phyloP scores from a whole-genome alignment of 1,139 yeast species.

The Kodamaea ohmeri region DNA sequence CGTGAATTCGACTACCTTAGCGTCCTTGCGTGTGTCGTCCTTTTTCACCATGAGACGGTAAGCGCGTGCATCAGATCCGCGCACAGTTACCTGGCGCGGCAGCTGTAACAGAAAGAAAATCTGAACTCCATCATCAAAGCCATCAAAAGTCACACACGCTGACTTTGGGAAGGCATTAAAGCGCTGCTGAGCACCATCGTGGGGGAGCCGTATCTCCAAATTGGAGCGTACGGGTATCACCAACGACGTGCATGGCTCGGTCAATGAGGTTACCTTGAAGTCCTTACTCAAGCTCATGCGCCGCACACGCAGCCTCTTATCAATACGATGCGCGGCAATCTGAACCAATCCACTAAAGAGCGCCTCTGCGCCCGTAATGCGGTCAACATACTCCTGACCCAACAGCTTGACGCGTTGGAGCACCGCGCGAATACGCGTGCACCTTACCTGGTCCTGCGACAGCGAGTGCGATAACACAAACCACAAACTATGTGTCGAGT shows the following conservation, averaged over 20 bases:
- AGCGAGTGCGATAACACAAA: conserved; percentile 70
- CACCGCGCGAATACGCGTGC: conserved; percentile 44
- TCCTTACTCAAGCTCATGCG: conserved; percentile 40
- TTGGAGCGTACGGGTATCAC: conserved; percentile 82
- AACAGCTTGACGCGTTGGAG: conserved; percentile 21
- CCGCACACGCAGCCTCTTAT: conserved; percentile 34
- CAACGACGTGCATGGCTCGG: conserved; percentile 56
- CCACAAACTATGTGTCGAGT: conserved; percentile 87
- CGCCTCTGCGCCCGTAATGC: conserved; percentile 29
- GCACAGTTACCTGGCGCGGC: conserved; percentile 74
- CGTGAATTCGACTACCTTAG: conserved; percentile 90
- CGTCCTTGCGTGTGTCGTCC: conserved; percentile 95
- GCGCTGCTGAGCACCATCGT: conserved; percentile 37
- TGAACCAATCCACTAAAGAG: conserved; percentile 36
- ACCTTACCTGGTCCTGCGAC: conserved; percentile 61
- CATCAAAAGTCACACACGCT: conserved; percentile 51
- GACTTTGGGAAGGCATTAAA: conserved; percentile 55
- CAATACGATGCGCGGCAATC: conserved; percentile 34
- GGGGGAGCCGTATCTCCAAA: conserved; percentile 66
- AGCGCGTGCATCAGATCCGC: conserved; percentile 72
- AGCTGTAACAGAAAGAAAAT: conserved; percentile 80
- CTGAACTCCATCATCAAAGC: conserved; percentile 61
- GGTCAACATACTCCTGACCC: conserved; percentile 15
- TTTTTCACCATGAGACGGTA: conserved; percentile 81
- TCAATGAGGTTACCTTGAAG: conserved; percentile 44